These are phyloP conservation scores for Allium fistulosum DNA, from an alignment of 106 monocot species.

Conservation along the genomic window DNA sequence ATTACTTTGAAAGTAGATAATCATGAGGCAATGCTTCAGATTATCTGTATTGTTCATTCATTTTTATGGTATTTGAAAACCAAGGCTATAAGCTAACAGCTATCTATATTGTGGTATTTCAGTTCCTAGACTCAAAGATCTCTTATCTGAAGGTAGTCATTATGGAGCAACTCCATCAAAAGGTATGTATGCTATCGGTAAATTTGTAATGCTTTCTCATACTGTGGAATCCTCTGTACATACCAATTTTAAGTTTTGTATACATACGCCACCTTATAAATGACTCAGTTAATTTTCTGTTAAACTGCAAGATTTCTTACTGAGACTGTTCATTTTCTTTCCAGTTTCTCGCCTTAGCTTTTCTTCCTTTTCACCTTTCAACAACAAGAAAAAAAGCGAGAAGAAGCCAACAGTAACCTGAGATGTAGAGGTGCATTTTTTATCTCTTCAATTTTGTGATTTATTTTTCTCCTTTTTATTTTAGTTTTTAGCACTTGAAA, in stretches of 20 bases:
- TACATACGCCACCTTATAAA: too few species aligned
- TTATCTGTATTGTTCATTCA: not conserved
- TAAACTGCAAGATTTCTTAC: not conserved
- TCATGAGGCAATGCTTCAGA: not conserved
- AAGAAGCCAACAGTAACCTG: too few species aligned
- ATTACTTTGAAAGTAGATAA: not conserved
- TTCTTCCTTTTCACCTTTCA: not conserved
- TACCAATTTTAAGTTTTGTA: too few species aligned
- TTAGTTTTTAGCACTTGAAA: too few species aligned
- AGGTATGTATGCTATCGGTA: not conserved
- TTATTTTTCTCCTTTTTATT: too few species aligned
- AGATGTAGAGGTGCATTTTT: too few species aligned
- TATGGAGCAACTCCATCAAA: not conserved
- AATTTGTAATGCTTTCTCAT: too few species aligned
- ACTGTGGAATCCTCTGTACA: not conserved
- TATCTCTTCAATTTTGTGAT: too few species aligned
- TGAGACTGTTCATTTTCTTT: not conserved
- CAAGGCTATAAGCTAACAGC: not conserved
- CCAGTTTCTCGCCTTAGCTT: constrained; percentile 3
- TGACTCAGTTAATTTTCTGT: not conserved
- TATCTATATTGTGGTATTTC: not conserved
- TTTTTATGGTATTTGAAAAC: not conserved
- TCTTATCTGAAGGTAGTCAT: constrained; percentile 2
- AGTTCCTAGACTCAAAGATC: constrained; percentile 4
- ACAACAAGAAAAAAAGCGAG: not conserved